Evolutionary conservation across 306 rosid genomes (phyloP), one percentile per base, ranked within the genome.

Genomic region (Prinsepia uniflora): DNA sequence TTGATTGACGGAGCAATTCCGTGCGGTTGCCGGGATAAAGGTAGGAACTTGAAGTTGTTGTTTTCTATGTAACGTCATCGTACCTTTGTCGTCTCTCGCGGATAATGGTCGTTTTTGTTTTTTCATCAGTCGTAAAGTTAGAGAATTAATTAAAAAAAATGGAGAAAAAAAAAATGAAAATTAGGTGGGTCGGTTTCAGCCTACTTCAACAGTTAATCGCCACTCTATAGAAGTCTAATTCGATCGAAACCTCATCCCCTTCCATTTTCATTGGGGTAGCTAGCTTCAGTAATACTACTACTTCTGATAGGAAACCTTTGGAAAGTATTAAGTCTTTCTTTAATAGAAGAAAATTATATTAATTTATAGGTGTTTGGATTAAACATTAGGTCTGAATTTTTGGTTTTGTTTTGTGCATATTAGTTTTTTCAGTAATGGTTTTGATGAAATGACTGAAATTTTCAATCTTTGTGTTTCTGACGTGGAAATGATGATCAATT

Each of bases 41-140:
- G 55, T 70, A 55, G 22, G 65, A 14, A 70, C 22, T 70, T 61
- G 45, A 61, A 61, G 65, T 13, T 43, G 15, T 8, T n/a, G 13
- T 12, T 8, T 44, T 36, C 43, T 22, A 36, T 36, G 43, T 65
- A 24, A 36, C 30, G 18, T 11, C 10, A 39, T 68, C 53, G 1
- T 10, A n/a, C 56, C 20, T 17, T 19, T 50, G 4, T 39, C 39
- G 61, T 10, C 6, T 24, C 30, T 24, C 1, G 30, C 18, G 19
- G 64, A 59, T 14, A 30, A 30, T 30, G 43, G 18, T 7, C 10
- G 41, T 5, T 59, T 18, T 56, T 22, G 18, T 59, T 59, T 59
- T 34, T n/a, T 11, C 43, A 1, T 9, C 6, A 36, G 43, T 49
- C 18, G 7, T 13, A 49, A 49, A 49, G 18, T 19, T 15, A 49